These are phyloP conservation scores for Fusarium sp. DNA, from an alignment of 2,329 filamentous ascomycete species.

Conservation along the genomic window DNA sequence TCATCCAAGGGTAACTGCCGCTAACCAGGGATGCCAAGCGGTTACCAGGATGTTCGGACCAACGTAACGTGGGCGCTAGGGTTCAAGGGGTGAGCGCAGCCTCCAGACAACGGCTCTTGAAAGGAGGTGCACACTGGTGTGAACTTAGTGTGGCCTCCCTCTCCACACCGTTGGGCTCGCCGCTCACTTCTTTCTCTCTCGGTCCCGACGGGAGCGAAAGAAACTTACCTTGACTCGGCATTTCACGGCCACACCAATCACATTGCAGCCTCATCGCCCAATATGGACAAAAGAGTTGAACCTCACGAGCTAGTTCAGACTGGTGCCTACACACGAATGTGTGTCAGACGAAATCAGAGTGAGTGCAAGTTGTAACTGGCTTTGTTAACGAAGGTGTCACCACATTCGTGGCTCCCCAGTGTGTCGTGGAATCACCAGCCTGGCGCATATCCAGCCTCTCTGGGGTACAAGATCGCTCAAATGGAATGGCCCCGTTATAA, in stretches of 20 bases:
- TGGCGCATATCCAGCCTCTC: not conserved
- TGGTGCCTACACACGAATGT: not conserved
- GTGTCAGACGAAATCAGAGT: not conserved
- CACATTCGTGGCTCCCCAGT: not conserved
- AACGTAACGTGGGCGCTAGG: slow-evolving; percentile 40
- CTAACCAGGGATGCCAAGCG: slow-evolving; percentile 28
- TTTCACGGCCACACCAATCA: slow-evolving; percentile 33
- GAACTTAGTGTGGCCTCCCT: slow-evolving; percentile 5
- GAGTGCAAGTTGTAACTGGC: not conserved
- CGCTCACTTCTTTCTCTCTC: slow-evolving; percentile 21
- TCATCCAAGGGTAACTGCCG: slow-evolving; percentile 27
- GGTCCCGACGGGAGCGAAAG: slow-evolving; percentile 42
- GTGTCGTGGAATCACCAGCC: not conserved
- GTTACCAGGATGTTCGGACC: slow-evolving; percentile 33
- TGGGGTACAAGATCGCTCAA: not conserved
- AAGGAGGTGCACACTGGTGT: slow-evolving; percentile 10
- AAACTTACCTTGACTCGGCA: slow-evolving; percentile 36
- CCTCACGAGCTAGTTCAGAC: not conserved
- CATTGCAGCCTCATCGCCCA: not conserved
- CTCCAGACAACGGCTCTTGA: slow-evolving; percentile 7
- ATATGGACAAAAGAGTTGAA: slow-evolving; percentile 9
- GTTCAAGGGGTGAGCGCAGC: slow-evolving; percentile 5
- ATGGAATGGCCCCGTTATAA: slow-evolving; percentile 1
- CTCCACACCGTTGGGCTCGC: slow-evolving; percentile 38
- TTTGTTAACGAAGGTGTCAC: not conserved